These are phyloP conservation scores for Pseudomonodictys pantanalensis DNA, from an alignment of 495 filamentous ascomycete species.

Conservation along the genomic window DNA sequence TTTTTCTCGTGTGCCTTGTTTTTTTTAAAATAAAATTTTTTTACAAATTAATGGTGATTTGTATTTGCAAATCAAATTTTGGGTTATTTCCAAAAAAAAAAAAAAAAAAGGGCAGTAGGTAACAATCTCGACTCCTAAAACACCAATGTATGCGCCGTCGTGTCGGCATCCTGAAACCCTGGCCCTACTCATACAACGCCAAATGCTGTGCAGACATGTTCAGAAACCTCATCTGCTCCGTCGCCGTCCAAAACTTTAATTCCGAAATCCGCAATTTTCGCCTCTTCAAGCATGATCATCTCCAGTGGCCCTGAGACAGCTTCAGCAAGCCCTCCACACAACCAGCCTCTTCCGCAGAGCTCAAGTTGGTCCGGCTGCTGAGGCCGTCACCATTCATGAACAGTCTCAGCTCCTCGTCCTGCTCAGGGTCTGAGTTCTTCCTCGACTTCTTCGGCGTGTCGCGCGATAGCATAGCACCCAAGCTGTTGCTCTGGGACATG, in stretches of 20 bases:
- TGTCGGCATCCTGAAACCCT: too few relatives aligned
- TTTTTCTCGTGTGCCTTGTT: too few relatives aligned
- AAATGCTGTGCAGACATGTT: too few relatives aligned
- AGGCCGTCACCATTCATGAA: constrained; percentile 23
- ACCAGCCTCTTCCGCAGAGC: constrained; percentile 26
- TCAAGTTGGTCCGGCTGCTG: constrained; percentile 14
- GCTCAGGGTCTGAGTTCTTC: constrained; percentile 21
- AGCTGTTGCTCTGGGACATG: constrained; percentile 28
- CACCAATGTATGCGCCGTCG: too few relatives aligned
- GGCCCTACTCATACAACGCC: too few relatives aligned
- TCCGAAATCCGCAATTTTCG: background rate
- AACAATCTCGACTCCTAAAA: too few relatives aligned
- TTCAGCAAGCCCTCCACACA: constrained; percentile 34
- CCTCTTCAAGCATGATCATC: constrained; percentile 12
- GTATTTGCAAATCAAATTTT: too few relatives aligned
- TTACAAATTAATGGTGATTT: too few relatives aligned
- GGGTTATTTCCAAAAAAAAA: too few relatives aligned
- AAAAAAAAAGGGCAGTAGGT: too few relatives aligned
- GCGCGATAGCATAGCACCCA: constrained; percentile 16
- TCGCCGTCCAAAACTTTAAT: background rate
- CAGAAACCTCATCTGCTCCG: too few relatives aligned
- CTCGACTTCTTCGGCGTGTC: background rate
- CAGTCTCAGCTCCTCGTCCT: constrained; percentile 29
- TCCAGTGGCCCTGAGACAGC: constrained; percentile 33
- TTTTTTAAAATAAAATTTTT: too few relatives aligned